phyloP scores from a whole-genome alignment of 225 moss, liverwort and hornwort genomes.

The Bryoerythrophyllum caledonicum region DNA sequence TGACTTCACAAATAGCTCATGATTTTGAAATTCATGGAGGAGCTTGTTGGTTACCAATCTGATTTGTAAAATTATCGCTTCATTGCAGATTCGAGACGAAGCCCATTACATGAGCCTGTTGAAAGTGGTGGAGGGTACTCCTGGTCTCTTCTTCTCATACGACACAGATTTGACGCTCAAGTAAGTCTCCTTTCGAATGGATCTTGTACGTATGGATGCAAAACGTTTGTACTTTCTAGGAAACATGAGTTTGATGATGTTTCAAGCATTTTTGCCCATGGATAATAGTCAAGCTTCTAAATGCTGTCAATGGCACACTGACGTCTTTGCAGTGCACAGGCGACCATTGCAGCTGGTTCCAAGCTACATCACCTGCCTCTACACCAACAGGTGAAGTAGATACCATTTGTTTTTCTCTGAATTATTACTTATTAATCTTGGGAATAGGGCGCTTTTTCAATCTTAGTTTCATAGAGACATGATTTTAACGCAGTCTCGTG shows the following conservation, averaged over 20 bases:
- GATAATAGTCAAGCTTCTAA: constrained; percentile 2
- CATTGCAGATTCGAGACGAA: constrained; percentile 67
- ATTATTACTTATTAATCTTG: background rate
- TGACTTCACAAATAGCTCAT: no score
- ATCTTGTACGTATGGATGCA: background rate
- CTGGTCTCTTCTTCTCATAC: constrained; percentile 76
- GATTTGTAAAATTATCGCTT: background rate
- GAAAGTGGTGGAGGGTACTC: constrained; percentile 58
- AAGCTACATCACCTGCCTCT: constrained; percentile 25
- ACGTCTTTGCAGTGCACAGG: constrained; percentile 28
- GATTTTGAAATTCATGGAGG: background rate
- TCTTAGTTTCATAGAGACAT: constrained; percentile 1
- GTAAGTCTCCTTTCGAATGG: constrained; percentile 36
- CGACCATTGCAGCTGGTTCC: constrained; percentile 22
- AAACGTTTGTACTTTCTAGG: background rate
- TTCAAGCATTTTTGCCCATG: constrained; percentile 21
- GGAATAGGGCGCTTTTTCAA: constrained; percentile 11
- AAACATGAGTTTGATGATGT: background rate
- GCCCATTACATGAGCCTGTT: constrained; percentile 61
- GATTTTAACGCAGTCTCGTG: background rate
- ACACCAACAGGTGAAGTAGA: constrained; percentile 19
- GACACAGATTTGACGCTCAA: constrained; percentile 69
- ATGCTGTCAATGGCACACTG: constrained; percentile 17
- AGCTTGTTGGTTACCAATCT: background rate
- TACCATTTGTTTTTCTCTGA: background rate